A percentile compares a stretch with the other conserved stretches of the same genome.
Conservation (phyloP, 768 basidiomycete species). For the Boletus sp. region DNA sequence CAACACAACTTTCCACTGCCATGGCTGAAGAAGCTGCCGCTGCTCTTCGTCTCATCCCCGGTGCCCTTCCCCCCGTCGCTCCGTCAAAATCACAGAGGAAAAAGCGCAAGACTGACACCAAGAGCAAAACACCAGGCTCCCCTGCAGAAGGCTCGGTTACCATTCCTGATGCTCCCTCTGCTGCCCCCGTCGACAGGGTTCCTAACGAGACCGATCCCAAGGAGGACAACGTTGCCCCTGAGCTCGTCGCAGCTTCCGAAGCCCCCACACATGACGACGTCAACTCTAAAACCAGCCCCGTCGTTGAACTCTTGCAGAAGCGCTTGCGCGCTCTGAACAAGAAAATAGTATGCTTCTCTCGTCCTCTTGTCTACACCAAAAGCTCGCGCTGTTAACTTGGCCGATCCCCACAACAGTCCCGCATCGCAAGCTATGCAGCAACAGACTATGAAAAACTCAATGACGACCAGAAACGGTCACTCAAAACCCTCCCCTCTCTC, state of each 20-base stretch:
- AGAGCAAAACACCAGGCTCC: constrained; percentile 45
- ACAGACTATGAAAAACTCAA: constrained; percentile 73
- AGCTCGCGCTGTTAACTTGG: constrained; percentile 11
- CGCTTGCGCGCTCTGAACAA: constrained; percentile 73
- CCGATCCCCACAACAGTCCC: constrained; percentile 44
- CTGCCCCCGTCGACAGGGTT: constrained; percentile 47
- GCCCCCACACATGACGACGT: constrained; percentile 43
- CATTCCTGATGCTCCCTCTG: constrained; percentile 44
- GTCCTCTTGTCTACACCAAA: not conserved
- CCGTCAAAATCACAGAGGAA: constrained; percentile 60
- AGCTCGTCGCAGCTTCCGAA: constrained; percentile 41
- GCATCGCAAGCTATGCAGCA: constrained; percentile 68
- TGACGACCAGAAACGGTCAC: constrained; percentile 76
- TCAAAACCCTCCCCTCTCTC: constrained; percentile 70
- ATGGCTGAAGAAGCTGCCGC: constrained; percentile 38
- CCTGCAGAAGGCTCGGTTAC: constrained; percentile 38
- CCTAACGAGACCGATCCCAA: constrained; percentile 46
- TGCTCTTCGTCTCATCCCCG: constrained; percentile 62
- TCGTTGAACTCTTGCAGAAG: constrained; percentile 77
- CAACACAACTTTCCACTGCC: not conserved
- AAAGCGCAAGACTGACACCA: constrained; percentile 61
- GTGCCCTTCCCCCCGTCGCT: constrained; percentile 64
- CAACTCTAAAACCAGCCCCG: constrained; percentile 55
- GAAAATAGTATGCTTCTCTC: constrained; percentile 65
- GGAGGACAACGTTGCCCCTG: constrained; percentile 45